Base-by-base conservation (phyloP, 2,329 filamentous ascomycete species). In the Xylaria digitata region DNA sequence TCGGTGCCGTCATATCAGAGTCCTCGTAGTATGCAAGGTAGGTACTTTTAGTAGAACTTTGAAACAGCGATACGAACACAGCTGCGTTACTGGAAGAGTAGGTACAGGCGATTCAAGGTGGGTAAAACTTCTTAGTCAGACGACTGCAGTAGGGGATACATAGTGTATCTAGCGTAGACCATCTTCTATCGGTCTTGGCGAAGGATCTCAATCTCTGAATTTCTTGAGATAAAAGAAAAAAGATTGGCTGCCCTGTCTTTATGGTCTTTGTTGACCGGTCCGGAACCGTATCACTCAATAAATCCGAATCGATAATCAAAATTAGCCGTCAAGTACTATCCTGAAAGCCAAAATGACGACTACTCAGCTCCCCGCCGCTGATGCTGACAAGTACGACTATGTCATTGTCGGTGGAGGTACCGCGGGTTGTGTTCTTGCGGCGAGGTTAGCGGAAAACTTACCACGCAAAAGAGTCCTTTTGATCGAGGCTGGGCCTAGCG, bases 401-500 rank as follows among this genome's bases (percentile, higher is more conserved):
- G 86, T 96, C 78, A 88, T 96, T 73, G 91, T 96, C 57, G 93
- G 93, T 71, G 93, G 93, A 70, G 93, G 93, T 76, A 96, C 93
- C 56, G 92, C 93, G 54, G 93, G 93, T 79, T 96, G 92, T 82
- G 92, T 96, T 67, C 87, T 96, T 74, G 93, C 92, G 62, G 89
- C 91, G 61, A 89, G 93, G 58, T 86, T 96, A 68, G 89, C 93
- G 37, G 88, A 93, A 79, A 96, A 96, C 78, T 85, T 97, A 49
- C 94, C 94, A 56, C 85, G 92, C 79, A 94, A 92, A 82, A 90
- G 87, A 72, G 87, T 95, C 64, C 87, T 97, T 65, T 80, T 97
- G 75, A 92, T 97, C 78, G 94, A 97, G 83, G 94, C 90, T 71
- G 94, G 94, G 52, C 94, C 94, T 62, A 95, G 92, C 78, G 94